These are phyloP conservation scores for Populus nigra DNA, from an alignment of 345 rosid species.

Conservation along the genomic window DNA sequence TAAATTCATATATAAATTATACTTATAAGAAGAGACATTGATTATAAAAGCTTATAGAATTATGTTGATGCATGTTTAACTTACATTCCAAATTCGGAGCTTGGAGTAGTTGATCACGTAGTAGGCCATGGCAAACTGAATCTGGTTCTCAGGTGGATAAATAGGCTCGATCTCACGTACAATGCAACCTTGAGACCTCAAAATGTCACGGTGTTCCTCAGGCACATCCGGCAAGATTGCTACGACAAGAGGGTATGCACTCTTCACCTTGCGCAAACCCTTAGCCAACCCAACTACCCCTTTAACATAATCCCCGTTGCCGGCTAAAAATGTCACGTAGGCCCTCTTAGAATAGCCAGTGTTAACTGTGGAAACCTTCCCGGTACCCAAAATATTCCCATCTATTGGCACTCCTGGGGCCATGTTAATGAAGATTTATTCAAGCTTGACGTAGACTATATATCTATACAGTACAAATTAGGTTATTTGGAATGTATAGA, in stretches of 20 bases:
- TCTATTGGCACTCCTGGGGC: constrained; percentile 45
- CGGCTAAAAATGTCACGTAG: constrained; percentile 30
- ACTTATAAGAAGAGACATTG: too few relatives aligned
- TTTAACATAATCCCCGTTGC: constrained; percentile 23
- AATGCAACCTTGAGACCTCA: constrained; percentile 25
- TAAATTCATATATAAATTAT: too few relatives aligned
- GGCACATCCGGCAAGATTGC: constrained; percentile 25
- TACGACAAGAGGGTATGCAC: constrained; percentile 29
- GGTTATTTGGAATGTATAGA: not conserved
- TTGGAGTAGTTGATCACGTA: constrained; percentile 31
- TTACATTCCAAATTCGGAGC: constrained; percentile 25
- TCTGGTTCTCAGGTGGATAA: constrained; percentile 24
- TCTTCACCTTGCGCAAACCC: constrained; percentile 24
- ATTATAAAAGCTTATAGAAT: not conserved
- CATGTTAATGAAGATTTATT: constrained; percentile 11
- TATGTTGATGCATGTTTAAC: not conserved
- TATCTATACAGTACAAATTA: not conserved
- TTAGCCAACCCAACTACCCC: constrained; percentile 29
- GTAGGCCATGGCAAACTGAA: constrained; percentile 29
- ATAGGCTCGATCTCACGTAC: constrained; percentile 24
- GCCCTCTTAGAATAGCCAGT: constrained; percentile 38
- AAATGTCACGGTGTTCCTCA: constrained; percentile 18
- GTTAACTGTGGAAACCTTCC: constrained; percentile 27
- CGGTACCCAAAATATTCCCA: constrained; percentile 17
- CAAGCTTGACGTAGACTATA: not conserved